phyloP scores from a whole-genome alignment of 2,329 filamentous ascomycete genomes.

The Talaromyces albobiverticillius region DNA sequence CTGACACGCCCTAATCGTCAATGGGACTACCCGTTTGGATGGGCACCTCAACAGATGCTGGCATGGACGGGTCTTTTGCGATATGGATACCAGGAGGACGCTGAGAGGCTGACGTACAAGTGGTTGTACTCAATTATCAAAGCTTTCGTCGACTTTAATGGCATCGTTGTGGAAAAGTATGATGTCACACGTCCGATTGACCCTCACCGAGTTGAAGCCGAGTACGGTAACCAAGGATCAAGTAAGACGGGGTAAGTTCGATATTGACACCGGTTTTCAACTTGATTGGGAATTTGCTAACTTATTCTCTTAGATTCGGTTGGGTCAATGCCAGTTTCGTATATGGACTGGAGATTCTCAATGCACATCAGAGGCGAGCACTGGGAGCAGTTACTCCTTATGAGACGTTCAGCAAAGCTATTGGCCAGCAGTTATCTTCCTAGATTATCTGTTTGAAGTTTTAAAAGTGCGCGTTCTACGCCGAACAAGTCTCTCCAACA shows the following conservation, averaged over 20 bases:
- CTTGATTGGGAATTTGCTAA: constrained; percentile 68
- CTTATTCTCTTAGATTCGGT: constrained; percentile 65
- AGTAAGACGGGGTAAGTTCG: constrained; percentile 42
- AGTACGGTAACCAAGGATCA: constrained; percentile 91
- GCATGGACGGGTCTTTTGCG: constrained; percentile 91
- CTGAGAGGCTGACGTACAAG: constrained; percentile 85
- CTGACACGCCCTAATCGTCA: constrained; percentile 88
- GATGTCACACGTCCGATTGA: constrained; percentile 88
- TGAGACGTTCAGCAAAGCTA: constrained; percentile 72
- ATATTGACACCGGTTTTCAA: constrained; percentile 95
- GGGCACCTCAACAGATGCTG: constrained; percentile 98
- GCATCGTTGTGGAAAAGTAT: constrained; percentile 98
- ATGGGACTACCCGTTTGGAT: constrained; percentile 98
- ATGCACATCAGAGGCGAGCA: constrained; percentile 83
- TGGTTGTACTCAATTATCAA: constrained; percentile 99
- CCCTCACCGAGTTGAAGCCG: constrained; percentile 89
- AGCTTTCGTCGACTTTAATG: constrained; percentile 97
- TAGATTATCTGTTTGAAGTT: constrained; percentile 2
- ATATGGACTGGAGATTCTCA: constrained; percentile 84
- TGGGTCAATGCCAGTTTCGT: constrained; percentile 99
- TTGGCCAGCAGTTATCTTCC: constrained; percentile 34
- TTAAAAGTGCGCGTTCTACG: no score
- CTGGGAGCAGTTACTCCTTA: constrained; percentile 85
- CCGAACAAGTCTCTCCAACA: no score
- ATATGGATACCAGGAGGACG: constrained; percentile 88